Conservation (phyloP, 148 eudicot genomes). For the Drosera capensis region DNA sequence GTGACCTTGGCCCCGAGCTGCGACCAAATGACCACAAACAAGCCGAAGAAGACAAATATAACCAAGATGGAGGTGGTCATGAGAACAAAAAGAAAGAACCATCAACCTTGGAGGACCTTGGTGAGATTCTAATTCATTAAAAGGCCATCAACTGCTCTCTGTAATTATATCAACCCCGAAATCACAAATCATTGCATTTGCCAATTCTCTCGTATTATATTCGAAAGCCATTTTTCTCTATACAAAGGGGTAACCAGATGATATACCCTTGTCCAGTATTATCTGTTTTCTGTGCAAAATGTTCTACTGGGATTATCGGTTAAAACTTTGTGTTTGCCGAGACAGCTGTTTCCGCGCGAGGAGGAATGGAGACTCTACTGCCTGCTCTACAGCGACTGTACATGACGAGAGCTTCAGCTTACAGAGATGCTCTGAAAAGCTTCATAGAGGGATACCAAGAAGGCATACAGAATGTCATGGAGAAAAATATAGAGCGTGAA, state of each 20-base stretch:
- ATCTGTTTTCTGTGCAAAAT: not conserved
- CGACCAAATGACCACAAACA: slow-evolving; percentile 59
- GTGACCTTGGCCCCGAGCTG: slow-evolving; percentile 93
- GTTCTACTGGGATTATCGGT: not conserved
- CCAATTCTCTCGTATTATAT: too few species aligned
- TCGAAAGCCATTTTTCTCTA: too few species aligned
- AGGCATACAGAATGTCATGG: slow-evolving; percentile 73
- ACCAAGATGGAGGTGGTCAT: slow-evolving; percentile 16
- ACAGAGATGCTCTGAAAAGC: slow-evolving; percentile 79
- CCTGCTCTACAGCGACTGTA: slow-evolving; percentile 78
- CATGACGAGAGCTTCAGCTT: slow-evolving; percentile 88
- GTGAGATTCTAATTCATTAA: slow-evolving; percentile 17
- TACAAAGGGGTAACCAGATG: too few species aligned
- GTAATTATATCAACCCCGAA: not conserved
- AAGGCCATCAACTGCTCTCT: not conserved
- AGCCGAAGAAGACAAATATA: slow-evolving; percentile 20
- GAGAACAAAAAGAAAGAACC: slow-evolving; percentile 37
- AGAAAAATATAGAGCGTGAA: slow-evolving; percentile 34
- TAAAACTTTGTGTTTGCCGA: too few species aligned
- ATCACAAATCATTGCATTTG: too few species aligned
- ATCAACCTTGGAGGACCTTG: slow-evolving; percentile 80
- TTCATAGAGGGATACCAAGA: slow-evolving; percentile 82
- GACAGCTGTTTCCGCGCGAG: slow-evolving; percentile 79
- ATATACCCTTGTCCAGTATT: too few species aligned
- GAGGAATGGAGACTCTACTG: slow-evolving; percentile 84